phyloP scores from a whole-genome alignment of 345 rosid genomes.

The Dovyalis caffra region DNA sequence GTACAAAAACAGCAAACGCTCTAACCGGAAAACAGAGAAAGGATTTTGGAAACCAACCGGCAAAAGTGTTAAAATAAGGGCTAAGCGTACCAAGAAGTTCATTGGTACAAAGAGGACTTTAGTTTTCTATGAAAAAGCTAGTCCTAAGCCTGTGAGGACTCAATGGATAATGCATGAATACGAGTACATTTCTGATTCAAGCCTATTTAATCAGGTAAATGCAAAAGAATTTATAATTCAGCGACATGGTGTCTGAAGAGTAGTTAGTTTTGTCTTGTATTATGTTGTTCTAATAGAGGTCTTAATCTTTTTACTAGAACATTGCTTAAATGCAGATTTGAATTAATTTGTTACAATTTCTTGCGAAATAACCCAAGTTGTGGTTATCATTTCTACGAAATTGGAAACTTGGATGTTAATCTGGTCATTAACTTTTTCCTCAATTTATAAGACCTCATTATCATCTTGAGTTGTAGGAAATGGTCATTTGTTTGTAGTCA shows the following conservation, averaged over 20 bases:
- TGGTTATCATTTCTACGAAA: neutral
- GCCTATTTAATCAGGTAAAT: slow-evolving; percentile 16
- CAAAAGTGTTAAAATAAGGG: neutral
- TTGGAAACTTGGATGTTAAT: neutral
- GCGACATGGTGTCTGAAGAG: neutral
- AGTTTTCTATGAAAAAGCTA: slow-evolving; percentile 28
- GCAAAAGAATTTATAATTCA: neutral
- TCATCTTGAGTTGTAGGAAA: neutral
- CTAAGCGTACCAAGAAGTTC: slow-evolving; percentile 1
- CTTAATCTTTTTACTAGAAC: no score
- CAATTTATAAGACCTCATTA: neutral
- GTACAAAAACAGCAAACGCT: slow-evolving; percentile 18
- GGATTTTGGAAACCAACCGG: slow-evolving; percentile 67
- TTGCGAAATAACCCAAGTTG: neutral
- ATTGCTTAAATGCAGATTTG: neutral
- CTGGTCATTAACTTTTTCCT: neutral
- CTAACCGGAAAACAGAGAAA: slow-evolving; percentile 23
- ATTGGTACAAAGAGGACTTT: slow-evolving; percentile 49
- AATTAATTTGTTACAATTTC: neutral
- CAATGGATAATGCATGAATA: slow-evolving; percentile 34
- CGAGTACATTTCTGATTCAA: slow-evolving; percentile 27
- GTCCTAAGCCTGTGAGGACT: slow-evolving; percentile 13
- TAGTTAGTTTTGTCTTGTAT: no score
- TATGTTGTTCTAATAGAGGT: no score
- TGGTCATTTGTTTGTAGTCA: neutral